phyloP scores from a whole-genome alignment of 208 protist genomes.

The Leishmania tropica region DNA sequence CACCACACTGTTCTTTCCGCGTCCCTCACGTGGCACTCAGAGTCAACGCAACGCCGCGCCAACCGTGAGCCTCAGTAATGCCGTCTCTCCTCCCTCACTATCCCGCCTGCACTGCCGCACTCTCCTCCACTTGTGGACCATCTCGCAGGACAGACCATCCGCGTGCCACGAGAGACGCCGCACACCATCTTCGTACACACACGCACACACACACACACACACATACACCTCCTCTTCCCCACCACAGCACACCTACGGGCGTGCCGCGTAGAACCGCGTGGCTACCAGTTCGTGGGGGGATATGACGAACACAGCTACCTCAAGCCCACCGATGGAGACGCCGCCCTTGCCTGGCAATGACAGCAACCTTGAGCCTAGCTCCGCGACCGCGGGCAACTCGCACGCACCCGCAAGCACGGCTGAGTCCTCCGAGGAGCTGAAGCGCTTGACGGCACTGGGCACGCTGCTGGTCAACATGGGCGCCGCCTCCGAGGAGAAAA shows the following conservation, averaged over 20 bases:
- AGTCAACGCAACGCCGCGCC: not conserved
- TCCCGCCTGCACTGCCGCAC: not conserved
- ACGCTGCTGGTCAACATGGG: conserved; percentile 67
- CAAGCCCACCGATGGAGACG: not conserved
- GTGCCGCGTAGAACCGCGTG: not conserved
- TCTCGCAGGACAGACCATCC: not conserved
- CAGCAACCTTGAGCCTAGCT: conserved; percentile 1
- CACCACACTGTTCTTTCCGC: not conserved
- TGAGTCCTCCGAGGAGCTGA: conserved; percentile 31
- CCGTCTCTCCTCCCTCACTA: not conserved
- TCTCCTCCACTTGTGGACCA: not conserved
- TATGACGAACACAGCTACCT: not conserved
- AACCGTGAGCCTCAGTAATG: not conserved
- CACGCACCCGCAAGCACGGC: not conserved
- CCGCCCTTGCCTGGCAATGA: not conserved
- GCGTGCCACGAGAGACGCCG: not conserved
- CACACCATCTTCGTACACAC: not conserved
- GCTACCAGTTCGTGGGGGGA: not conserved
- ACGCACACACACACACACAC: not conserved
- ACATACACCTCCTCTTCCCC: not conserved
- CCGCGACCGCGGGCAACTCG: not conserved
- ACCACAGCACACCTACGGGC: not conserved
- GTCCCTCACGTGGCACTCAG: not conserved
- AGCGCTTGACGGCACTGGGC: conserved; percentile 59
- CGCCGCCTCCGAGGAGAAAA: conserved; percentile 42